phyloP scores from a whole-genome alignment of 2,329 filamentous ascomycete species.

The Byssochlamys sp. region DNA sequence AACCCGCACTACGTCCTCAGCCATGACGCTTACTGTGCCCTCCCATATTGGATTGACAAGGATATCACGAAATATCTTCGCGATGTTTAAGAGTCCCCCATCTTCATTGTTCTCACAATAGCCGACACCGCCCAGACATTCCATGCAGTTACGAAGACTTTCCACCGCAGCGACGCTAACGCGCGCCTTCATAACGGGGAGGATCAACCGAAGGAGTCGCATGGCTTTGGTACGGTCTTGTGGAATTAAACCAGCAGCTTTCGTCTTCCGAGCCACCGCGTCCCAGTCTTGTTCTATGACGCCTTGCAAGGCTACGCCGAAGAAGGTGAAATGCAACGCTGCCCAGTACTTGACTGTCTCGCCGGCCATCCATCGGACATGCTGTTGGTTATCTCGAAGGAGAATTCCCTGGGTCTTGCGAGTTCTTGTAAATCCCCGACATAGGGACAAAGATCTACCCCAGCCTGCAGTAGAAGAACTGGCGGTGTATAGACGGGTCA shows the following conservation, averaged over 20 bases:
- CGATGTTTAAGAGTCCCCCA: constrained; percentile 48
- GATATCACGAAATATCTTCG: constrained; percentile 55
- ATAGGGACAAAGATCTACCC: constrained; percentile 32
- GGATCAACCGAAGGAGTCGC: constrained; percentile 21
- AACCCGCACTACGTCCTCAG: constrained; percentile 39
- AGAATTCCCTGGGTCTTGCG: constrained; percentile 28
- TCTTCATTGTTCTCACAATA: constrained; percentile 38
- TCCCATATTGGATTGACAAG: constrained; percentile 50
- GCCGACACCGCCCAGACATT: constrained; percentile 22
- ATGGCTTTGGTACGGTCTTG: constrained; percentile 9
- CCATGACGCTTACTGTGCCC: constrained; percentile 61
- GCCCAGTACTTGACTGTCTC: constrained; percentile 31
- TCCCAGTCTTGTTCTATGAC: constrained; percentile 20
- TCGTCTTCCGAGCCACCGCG: constrained; percentile 1
- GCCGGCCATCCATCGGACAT: constrained; percentile 30
- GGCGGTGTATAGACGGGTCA: constrained; percentile 45
- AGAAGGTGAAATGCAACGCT: constrained; percentile 28
- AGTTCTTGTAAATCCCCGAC: constrained; percentile 32
- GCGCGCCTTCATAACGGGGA: constrained; percentile 24
- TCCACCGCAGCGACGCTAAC: constrained; percentile 14
- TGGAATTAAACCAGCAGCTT: constrained; percentile 12
- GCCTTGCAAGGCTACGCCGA: constrained; percentile 27
- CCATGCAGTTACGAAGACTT: constrained; percentile 20
- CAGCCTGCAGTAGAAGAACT: constrained; percentile 28
- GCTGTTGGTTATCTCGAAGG: constrained; percentile 32